Conservation (phyloP, 1,139 yeast species). For the Geotrichum europaeum region DNA sequence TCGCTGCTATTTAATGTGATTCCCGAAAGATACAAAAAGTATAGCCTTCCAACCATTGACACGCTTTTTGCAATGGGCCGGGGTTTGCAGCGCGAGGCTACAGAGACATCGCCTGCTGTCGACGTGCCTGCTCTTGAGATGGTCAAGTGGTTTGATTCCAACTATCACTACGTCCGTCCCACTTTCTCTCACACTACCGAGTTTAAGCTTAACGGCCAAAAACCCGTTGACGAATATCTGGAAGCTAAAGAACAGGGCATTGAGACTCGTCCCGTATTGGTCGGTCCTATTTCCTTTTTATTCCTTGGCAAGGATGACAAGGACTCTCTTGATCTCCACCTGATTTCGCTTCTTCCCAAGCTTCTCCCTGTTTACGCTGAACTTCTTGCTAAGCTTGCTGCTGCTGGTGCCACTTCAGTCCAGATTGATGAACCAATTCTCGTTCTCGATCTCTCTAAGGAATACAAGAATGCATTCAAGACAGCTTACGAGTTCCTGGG, state of each 20-base stretch:
- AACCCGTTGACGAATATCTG: constrained; percentile 95
- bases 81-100: constrained; percentile 97
- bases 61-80: constrained; percentile 99
- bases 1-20: constrained; percentile 89
- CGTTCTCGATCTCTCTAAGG: constrained; percentile 86
- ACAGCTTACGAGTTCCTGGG: constrained; percentile 73
- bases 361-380: constrained; percentile 88
- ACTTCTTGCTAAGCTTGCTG: constrained; percentile 77
- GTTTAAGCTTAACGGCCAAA: constrained; percentile 91
- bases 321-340: constrained; percentile 92
- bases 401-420: constrained; percentile 91
- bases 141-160: constrained; percentile 99
- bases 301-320: constrained; percentile 97
- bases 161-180: constrained; percentile 99
- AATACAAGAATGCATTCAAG: constrained; percentile 79
- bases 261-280: constrained; percentile 93
- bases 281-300: constrained; percentile 95
- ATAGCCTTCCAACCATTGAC: constrained; percentile 82
- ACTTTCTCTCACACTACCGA: constrained; percentile 92
- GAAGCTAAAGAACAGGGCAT: constrained; percentile 97
- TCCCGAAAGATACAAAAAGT: constrained; percentile 95
- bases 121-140: constrained; percentile 99
- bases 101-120: constrained; percentile 79
- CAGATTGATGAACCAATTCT: constrained; percentile 97
- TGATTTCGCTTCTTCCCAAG: constrained; percentile 82